phyloP scores from a whole-genome alignment of 768 basidiomycete species.

The Naematelia aurantialba region DNA sequence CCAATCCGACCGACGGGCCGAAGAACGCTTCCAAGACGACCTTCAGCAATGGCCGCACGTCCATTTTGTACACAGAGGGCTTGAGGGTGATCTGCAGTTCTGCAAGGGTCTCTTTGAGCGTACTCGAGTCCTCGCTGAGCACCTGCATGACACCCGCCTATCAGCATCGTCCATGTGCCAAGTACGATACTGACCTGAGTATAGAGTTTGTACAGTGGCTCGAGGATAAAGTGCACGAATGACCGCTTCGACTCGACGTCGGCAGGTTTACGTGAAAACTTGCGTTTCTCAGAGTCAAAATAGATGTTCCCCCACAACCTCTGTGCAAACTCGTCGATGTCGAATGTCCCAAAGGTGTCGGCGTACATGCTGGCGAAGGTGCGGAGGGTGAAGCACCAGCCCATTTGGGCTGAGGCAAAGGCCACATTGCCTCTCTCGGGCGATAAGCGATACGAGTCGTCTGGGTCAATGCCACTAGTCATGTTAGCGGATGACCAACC shows the following conservation, averaged over 20 bases:
- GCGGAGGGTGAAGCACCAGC: conserved; percentile 90
- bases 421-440: conserved; percentile 96
- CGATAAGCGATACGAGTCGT: conserved; percentile 80
- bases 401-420: conserved; percentile 95
- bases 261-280: conserved; percentile 79
- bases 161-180: neutral
- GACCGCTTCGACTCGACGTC: conserved; percentile 76
- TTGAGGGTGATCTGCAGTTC: conserved; percentile 79
- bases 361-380: conserved; percentile 97
- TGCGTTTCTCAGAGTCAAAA: conserved; percentile 75
- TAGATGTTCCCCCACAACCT: conserved; percentile 98
- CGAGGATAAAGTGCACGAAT: conserved; percentile 93
- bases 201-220: conserved; percentile 95
- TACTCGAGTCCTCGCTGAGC: conserved; percentile 87
- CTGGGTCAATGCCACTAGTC: conserved; percentile 65
- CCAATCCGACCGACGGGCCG: conserved; percentile 78
- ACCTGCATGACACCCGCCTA: conserved; percentile 57
- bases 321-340: conserved; percentile 78
- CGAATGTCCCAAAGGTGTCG: conserved; percentile 75
- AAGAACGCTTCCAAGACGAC: conserved; percentile 94
- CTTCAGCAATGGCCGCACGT: conserved; percentile 88
- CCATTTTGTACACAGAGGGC: conserved; percentile 96
- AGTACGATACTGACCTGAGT: conserved; percentile 54
- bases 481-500: conserved; percentile 2
- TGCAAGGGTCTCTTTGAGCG: conserved; percentile 71